Evolutionary conservation across 2,329 filamentous ascomycete genomes (phyloP), one percentile per base, ranked within the genome.

Genomic region (Verticillium longisporum): DNA sequence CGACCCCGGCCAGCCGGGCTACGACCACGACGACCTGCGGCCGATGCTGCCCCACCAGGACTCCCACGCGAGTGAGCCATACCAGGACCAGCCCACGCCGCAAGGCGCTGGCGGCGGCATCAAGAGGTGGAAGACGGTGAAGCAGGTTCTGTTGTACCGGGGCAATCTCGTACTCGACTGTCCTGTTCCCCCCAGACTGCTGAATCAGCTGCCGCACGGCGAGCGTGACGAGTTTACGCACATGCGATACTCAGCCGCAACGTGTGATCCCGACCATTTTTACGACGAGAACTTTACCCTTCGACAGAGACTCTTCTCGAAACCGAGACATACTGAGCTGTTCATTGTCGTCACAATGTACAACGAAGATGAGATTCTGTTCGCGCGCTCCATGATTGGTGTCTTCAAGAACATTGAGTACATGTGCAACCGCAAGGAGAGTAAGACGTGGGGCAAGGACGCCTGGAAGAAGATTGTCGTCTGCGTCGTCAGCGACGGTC

Each of bases 391-490:
- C 4, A 91, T 99, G 91, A 91, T 88, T 57, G 95, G 95, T 74
- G 92, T 99, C 5, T 94, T 98, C 81, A 98, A 99, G 79, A 99
- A 99, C 74, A 91, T 99, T 67, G 94, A 97, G 74, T 93, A 94
- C 80, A 97, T 99, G 91, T 97, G 95, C 76, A 92, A 90, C 63
- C 86, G 94, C 57, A 92, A 88, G 55, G 92, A 90, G 73, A 97
- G 92, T 77, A 96, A 97, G 78, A 98, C 94, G 0, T 99, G 95
- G 95, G 95, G 95, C 66, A 95, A 96, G 74, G 92, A 97, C 69
- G 93, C 94, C 4, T 99, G 95, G 95, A 98, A 99, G 80, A 99
- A 99, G 81, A 98, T 99, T 69, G 95, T 99, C 10, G 95, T 99
- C 11, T 98, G 94, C 74, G 87, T 99, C 55, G 95, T 99, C 66